Conservation (phyloP, 306 rosid species). For the Trifolium fragiferum region DNA sequence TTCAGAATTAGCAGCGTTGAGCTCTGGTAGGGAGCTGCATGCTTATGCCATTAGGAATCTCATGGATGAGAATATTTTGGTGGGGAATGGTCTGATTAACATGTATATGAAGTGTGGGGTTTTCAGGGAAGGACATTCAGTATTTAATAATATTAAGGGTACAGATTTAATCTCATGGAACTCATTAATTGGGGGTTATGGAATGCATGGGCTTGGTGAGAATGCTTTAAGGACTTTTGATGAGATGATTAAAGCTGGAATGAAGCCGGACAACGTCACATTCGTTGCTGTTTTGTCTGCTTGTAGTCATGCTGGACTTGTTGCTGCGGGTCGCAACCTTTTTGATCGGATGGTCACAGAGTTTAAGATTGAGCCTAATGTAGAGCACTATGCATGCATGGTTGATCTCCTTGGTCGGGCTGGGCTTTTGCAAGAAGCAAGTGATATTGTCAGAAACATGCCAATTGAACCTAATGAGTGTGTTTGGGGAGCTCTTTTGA, state of each 20-base stretch:
- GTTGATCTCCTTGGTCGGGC: constrained; percentile 90
- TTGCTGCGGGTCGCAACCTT: constrained; percentile 58
- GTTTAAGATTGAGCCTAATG: constrained; percentile 63
- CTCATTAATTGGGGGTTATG: constrained; percentile 77
- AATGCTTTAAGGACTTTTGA: constrained; percentile 66
- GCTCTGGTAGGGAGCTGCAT: constrained; percentile 79
- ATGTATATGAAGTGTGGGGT: constrained; percentile 83
- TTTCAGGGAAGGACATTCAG: constrained; percentile 63
- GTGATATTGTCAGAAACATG: constrained; percentile 64
- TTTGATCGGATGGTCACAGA: constrained; percentile 60
- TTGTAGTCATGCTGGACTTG: constrained; percentile 83
- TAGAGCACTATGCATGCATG: constrained; percentile 87
- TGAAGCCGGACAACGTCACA: constrained; percentile 72
- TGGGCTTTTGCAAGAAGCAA: constrained; percentile 76
- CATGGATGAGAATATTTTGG: constrained; percentile 70
- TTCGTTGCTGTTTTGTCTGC: constrained; percentile 78
- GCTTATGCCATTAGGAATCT: constrained; percentile 57
- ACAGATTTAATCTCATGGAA: constrained; percentile 85
- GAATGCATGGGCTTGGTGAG: constrained; percentile 80
- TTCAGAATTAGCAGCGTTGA: constrained; percentile 68
- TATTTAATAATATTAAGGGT: constrained; percentile 56
- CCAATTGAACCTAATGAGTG: constrained; percentile 77
- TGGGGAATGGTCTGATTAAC: constrained; percentile 77
- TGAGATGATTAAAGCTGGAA: constrained; percentile 59
- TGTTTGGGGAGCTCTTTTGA: constrained; percentile 80